A percentile compares a stretch with the other conserved stretches of the same genome.
phyloP scores from a whole-genome alignment of 1,284 basidiomycete genomes.

The Dichomitus squalens region DNA sequence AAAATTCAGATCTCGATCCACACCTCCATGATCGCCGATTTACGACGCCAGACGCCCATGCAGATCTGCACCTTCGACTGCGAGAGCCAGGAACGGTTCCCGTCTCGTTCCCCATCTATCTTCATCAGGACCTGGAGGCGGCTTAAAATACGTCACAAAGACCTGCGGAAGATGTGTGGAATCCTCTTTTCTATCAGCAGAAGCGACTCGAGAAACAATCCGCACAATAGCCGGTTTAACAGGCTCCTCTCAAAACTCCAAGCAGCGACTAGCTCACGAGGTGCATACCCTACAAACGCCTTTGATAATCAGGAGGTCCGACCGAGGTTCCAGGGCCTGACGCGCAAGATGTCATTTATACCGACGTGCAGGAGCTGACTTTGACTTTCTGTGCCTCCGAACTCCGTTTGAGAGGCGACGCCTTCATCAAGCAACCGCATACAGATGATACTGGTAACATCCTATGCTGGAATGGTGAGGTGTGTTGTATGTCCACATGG shows the following conservation, averaged over 20 bases:
- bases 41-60: background rate
- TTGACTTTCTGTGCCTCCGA: slow-evolving; percentile 76
- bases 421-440: slow-evolving; percentile 76
- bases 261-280: slow-evolving; percentile 50
- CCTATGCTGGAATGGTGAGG: slow-evolving; percentile 93
- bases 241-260: slow-evolving; percentile 39
- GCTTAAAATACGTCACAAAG: background rate
- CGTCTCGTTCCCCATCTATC: background rate
- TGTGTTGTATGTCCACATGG: slow-evolving; percentile 35
- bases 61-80: background rate
- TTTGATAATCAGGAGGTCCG: too few relatives aligned
- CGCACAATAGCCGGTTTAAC: slow-evolving; percentile 24
- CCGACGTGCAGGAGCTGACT: slow-evolving; percentile 22
- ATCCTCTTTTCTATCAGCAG: slow-evolving; percentile 36
- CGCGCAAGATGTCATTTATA: slow-evolving; percentile 41
- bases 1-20: slow-evolving; percentile 26
- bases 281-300: slow-evolving; percentile 31
- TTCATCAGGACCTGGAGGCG: background rate
- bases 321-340: slow-evolving; percentile 57
- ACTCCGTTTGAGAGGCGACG: slow-evolving; percentile 72
- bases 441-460: slow-evolving; percentile 50
- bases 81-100: background rate
- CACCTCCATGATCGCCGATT: background rate
- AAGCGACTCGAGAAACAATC: slow-evolving; percentile 2
- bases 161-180: slow-evolving; percentile 48